Evolutionary conservation across 2,329 filamentous ascomycete genomes (phyloP).

Genomic region (Helicocarpus griseus): DNA sequence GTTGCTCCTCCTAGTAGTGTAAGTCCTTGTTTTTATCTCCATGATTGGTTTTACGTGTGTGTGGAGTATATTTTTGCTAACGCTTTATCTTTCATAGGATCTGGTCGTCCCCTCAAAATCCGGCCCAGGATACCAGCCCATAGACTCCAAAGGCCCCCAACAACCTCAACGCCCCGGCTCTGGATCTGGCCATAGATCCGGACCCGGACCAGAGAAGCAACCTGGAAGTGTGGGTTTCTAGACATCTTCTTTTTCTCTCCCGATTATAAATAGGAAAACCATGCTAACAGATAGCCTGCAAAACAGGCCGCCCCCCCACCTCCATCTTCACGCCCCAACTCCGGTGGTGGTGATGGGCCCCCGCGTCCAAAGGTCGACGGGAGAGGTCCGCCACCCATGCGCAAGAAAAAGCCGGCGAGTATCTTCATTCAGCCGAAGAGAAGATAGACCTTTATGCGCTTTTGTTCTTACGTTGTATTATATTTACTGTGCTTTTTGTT

Average conservation of each 20-base stretch:
- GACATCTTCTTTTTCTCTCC: not conserved
- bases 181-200: not conserved
- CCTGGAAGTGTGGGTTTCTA: not conserved
- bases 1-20: slow-evolving; percentile 15
- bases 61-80: not conserved
- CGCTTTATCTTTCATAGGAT: slow-evolving; percentile 17
- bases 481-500: not conserved
- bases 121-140: slow-evolving; percentile 21
- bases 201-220: not conserved
- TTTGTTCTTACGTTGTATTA: slow-evolving; percentile 3
- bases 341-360: not conserved
- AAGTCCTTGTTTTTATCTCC: slow-evolving; percentile 10
- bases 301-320: not conserved
- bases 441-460: slow-evolving; percentile 9
- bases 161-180: not conserved
- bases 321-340: not conserved
- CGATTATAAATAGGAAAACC: not conserved
- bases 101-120: slow-evolving; percentile 33
- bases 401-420: slow-evolving; percentile 31
- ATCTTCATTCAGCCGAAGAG: slow-evolving; percentile 34
- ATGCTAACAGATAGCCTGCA: not conserved
- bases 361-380: slow-evolving; percentile 11
- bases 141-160: slow-evolving; percentile 8
- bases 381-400: slow-evolving; percentile 22
- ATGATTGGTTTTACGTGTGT: not conserved